Evolutionary conservation across 2,329 filamentous ascomycete species (phyloP).

Genomic region (Cordyceps fumosorosea): DNA sequence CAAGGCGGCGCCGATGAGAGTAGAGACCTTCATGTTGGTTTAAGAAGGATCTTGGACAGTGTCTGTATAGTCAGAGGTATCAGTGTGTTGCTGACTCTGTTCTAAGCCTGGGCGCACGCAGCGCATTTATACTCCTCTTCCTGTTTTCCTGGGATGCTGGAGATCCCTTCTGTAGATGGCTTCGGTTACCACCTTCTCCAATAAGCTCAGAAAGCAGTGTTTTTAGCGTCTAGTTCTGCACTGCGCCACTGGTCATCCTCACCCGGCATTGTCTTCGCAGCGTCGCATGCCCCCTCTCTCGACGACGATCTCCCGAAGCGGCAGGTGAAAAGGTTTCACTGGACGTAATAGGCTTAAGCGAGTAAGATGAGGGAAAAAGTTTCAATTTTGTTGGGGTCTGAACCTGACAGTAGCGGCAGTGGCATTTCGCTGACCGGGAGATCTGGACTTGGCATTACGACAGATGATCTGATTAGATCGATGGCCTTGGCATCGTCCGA

Average conservation of each 20-base stretch:
- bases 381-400: not conserved
- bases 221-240: not conserved
- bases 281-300: not conserved
- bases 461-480: not conserved
- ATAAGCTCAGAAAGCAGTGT: not conserved
- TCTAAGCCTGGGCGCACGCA: not conserved
- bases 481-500: not conserved
- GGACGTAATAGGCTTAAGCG: not conserved
- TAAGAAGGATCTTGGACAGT: not conserved
- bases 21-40: not conserved
- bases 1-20: not conserved
- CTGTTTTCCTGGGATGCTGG: not conserved
- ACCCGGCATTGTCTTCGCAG: not conserved
- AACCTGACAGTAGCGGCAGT: not conserved
- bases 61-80: not conserved
- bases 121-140: not conserved
- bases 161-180: not conserved
- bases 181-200: not conserved
- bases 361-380: not conserved
- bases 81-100: not conserved
- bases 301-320: not conserved
- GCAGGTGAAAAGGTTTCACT: not conserved
- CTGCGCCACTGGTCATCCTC: not conserved
- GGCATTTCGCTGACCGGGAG: not conserved
- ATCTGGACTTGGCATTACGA: not conserved